These are phyloP conservation scores for Letharia columbiana DNA, from an alignment of 495 filamentous ascomycete species.

Conservation along the genomic window DNA sequence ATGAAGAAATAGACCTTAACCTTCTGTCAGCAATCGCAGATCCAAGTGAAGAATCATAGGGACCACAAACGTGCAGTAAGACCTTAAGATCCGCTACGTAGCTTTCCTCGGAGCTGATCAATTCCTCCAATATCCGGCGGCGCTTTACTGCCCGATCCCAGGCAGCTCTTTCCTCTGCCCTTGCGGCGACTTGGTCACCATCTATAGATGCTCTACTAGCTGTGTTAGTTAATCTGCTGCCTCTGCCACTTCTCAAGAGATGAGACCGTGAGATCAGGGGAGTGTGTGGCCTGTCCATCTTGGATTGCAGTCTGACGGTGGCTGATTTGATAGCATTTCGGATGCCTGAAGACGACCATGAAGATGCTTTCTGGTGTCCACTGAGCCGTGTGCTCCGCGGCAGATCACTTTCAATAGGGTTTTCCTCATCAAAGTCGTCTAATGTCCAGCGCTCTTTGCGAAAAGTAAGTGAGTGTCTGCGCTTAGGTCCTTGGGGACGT, in stretches of 20 bases:
- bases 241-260: constrained; percentile 48
- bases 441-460: constrained; percentile 41
- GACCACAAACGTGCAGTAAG: constrained; percentile 61
- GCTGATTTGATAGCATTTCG: constrained; percentile 70
- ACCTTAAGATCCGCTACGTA: constrained; percentile 83
- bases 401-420: constrained; percentile 23
- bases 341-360: constrained; percentile 61
- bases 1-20: constrained; percentile 58
- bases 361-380: constrained; percentile 52
- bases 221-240: constrained; percentile 53
- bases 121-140: constrained; percentile 69
- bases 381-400: constrained; percentile 17
- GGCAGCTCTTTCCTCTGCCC: constrained; percentile 58
- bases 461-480: constrained; percentile 21
- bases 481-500: constrained; percentile 34
- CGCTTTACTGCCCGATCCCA: constrained; percentile 62
- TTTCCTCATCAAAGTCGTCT: constrained; percentile 31
- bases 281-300: constrained; percentile 55
- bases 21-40: constrained; percentile 14
- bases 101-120: constrained; percentile 76
- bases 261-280: constrained; percentile 44
- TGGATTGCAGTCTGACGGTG: constrained; percentile 60
- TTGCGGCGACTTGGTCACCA: constrained; percentile 45
- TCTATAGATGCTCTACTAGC: constrained; percentile 58
- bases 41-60: neutral